Base-by-base conservation (phyloP, 2,329 filamentous ascomycete genomes). In the Aspergillus bombycis region DNA sequence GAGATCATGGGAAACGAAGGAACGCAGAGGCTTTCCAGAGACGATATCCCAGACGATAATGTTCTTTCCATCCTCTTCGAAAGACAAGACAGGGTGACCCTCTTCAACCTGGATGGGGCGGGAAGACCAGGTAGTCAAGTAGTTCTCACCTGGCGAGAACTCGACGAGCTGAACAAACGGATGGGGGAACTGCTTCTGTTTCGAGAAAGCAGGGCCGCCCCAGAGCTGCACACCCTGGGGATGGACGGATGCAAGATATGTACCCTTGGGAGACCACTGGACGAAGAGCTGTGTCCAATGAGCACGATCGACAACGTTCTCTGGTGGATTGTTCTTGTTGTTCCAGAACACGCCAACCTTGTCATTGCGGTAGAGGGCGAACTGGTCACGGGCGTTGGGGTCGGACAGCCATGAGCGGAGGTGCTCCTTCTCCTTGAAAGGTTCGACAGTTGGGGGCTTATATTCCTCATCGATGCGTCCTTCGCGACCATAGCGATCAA, bases 241-340 rank as follows among this genome's bases (percentile, higher is more conserved):
- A 81, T 99, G 95, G 74, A 98, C 92, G 14, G 94, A 98, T 63
- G 94, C 94, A 67, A 99, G 87, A 80, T 88, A 99, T 61, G 94
- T 98, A 70, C 95, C 95, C 70, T 92, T 89, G 50, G 95, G 95
- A 61, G 95, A 98, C 95, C 95, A 99, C 82, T 97, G 93, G 57
- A 99, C 90, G 77, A 99, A 99, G 43, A 92, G 92, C 81, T 99
- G 95, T 65, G 95, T 99, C 95, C 95, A 99, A 85, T 96, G 92
- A 74, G 91, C 89, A 70, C 95, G 90, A 75, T 98, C 94, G 62
- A 99, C 92, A 43, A 97, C 87, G 67, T 87, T 88, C 79, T 99
- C 95, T 5, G 94, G 93, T 26, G 85, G 80, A 65, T 97, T 94
- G 80, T 91, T 94, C 82, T 96, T 95, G 84, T 96, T 96, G 84